Conservation (phyloP, 352 stramenopile genomes). For the Phytophthora litchii region DNA sequence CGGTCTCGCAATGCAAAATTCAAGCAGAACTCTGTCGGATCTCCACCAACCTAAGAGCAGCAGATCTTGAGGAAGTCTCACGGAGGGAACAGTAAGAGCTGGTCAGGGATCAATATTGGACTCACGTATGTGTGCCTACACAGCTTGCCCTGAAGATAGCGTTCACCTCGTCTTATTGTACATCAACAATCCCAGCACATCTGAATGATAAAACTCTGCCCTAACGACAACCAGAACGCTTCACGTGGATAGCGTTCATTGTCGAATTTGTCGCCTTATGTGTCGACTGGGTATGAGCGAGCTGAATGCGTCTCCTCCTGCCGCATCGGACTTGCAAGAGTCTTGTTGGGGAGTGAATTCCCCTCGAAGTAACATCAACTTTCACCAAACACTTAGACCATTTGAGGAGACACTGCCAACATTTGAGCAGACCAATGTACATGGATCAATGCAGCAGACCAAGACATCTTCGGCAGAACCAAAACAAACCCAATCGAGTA, state of each 20-base stretch:
- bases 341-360: constrained; percentile 15
- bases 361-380: constrained; percentile 14
- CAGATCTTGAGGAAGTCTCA: not conserved
- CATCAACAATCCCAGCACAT: not conserved
- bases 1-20: no score
- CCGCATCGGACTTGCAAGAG: constrained; percentile 2
- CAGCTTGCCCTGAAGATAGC: not conserved
- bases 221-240: not conserved
- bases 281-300: not conserved
- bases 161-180: not conserved
- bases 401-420: constrained; percentile 23
- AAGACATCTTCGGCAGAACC: not conserved
- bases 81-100: not conserved
- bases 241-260: not conserved
- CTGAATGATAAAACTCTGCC: not conserved
- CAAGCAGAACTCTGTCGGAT: no score
- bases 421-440: constrained; percentile 1
- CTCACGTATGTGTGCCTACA: no score
- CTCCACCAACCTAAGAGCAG: not conserved
- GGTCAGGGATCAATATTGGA: not conserved
- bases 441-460: not conserved
- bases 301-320: constrained; percentile 8
- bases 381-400: constrained; percentile 16
- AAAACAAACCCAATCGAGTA: not conserved
- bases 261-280: not conserved